Base-by-base conservation (phyloP, 1,284 basidiomycete species). In the Malassezia obtusa region DNA sequence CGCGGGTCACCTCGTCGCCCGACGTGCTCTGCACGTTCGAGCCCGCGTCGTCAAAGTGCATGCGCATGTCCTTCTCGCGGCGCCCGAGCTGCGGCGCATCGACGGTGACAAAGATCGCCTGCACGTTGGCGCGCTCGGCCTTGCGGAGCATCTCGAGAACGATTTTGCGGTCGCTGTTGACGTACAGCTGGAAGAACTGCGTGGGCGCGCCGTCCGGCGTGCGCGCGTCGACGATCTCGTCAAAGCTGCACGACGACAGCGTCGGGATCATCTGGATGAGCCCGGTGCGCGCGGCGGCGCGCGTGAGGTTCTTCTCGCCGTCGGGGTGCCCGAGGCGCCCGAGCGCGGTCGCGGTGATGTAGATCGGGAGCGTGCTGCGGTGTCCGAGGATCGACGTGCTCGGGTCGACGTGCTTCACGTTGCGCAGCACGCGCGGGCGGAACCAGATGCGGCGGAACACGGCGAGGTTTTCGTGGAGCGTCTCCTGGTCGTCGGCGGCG, bases 381-480 rank as follows among this genome's bases (percentile, higher is more conserved):
- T 49, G 53, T 8, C 57, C 63, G 6, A 67, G 53, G 9, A 57
- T 46, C 14, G 45, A 53, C 22, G 65, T 62, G 14, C 59, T 55
- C 2, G 80, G 90, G 74, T 94, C 86, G 14, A 94, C 83, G 3
- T 79, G 78, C 10, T 82, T 81, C 10, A 95, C 89, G 66, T 94
- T 82, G 22, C 88, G 81, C 9, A 95, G 77, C 37, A 95, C 79
- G 14, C 89, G 82, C 11, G 90, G 90, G 15, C 90, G 81, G 79
- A 95, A 94, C 89, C 90, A 95, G 63, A 95, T 80, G 50, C 87
- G 85, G 81, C 85, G 88, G 71, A 85, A 95, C 0, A 87, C 88
- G 44, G 82, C 79, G 53, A 85, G 84, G 70, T 94, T 94, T 75
- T 95, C 89, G 22, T 89, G 79, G 74, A 76, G 71, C 8, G 77